Conservation (phyloP, 192 early-diverging fungal genomes). For the Lunasporangiospora selenospora region DNA sequence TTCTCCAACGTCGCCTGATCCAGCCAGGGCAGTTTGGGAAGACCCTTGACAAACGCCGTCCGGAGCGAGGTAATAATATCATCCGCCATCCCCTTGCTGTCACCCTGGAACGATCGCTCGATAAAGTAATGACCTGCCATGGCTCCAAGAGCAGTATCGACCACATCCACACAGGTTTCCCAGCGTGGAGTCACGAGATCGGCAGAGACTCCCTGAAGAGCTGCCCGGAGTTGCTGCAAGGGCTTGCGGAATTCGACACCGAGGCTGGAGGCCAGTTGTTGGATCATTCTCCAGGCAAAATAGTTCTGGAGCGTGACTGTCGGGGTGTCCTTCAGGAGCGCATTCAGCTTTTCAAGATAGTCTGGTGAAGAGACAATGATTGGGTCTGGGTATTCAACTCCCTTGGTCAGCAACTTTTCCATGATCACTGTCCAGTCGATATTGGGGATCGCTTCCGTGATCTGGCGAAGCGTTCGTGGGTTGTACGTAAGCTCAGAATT, state of each 20-base stretch:
- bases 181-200: slow-evolving; percentile 53
- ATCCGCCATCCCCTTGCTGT: slow-evolving; percentile 57
- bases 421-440: slow-evolving; percentile 52
- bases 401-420: slow-evolving; percentile 15
- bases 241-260: slow-evolving; percentile 52
- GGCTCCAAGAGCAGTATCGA: slow-evolving; percentile 43
- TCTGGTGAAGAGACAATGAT: slow-evolving; percentile 56
- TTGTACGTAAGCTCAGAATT: slow-evolving; percentile 64
- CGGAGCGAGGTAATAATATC: slow-evolving; percentile 55
- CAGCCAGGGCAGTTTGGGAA: slow-evolving; percentile 62
- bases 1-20: slow-evolving; percentile 56
- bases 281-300: slow-evolving; percentile 58
- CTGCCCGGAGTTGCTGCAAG: slow-evolving; percentile 32
- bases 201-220: slow-evolving; percentile 54
- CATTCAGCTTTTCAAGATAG: slow-evolving; percentile 51
- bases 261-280: slow-evolving; percentile 38
- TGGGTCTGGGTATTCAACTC: slow-evolving; percentile 19
- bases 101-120: slow-evolving; percentile 46
- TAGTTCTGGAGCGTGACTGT: slow-evolving; percentile 52
- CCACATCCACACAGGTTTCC: slow-evolving; percentile 50
- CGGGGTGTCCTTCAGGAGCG: slow-evolving; percentile 47
- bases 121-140: slow-evolving; percentile 55
- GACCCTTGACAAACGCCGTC: slow-evolving; percentile 43
- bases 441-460: slow-evolving; percentile 40
- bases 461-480: slow-evolving; percentile 31